Base-by-base conservation (phyloP, 805 yeast genomes). In the Teunomyces lycoperdinae region DNA sequence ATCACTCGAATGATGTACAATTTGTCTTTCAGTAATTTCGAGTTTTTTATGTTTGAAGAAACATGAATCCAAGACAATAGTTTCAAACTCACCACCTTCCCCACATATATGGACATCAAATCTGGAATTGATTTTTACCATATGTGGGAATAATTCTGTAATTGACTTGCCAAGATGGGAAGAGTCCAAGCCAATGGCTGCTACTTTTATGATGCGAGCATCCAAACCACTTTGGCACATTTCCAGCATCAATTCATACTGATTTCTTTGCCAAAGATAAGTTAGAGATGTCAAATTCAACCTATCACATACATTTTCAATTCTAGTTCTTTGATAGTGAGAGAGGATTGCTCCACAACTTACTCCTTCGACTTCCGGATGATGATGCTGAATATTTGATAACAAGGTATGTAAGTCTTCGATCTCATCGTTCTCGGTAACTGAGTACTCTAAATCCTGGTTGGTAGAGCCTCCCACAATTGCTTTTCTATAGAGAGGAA, bases 41-140 rank as follows among this genome's bases (percentile, higher is more conserved):
- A 85, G 62, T 45, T 63, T 68, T 33, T 80, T 82, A 41, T 78
- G 71, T 29, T 68, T 69, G 68, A 92, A 94, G 50, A 89, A 84
- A 0, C 96, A 96, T 1, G 95, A 89, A 64, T 94, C 97, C 27
- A 94, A 71, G 2, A 92, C 98, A 55, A 92, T 70, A 0, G 97
- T 85, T 64, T 94, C 99, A 65, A 89, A 94, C 65, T 94, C 99
- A 1, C 99, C 99, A 30, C 99, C 99, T 71, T 94, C 99, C 10
- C 99, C 99, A 70, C 99, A 94, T 0, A 94, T 83, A 63, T 92
- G 97, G 10, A 91, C 87, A 2, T 91, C 96, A 66, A 80, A 91
- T 64, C 71, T 68, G 8, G 62, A 50, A 62, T 90, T 85, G 50
- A 91, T 68, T 34, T 71, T 70, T 9, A 71, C 53, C 61, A 94